These are phyloP conservation scores for Blepharisma stoltei DNA, from an alignment of 73 alveolate genomes.

Conservation along the genomic window DNA sequence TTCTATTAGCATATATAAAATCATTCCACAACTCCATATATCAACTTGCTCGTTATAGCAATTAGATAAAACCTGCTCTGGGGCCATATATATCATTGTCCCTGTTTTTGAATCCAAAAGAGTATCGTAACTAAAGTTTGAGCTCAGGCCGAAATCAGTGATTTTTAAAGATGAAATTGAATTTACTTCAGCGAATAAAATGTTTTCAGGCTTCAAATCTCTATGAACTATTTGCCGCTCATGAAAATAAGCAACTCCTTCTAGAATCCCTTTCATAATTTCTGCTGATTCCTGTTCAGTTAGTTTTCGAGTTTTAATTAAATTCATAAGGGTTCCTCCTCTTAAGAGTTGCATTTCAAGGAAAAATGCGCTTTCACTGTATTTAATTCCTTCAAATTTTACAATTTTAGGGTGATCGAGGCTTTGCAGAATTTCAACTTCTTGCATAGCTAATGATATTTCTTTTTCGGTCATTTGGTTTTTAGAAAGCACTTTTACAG, in stretches of 20 bases:
- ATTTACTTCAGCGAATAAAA: slow-evolving; percentile 39
- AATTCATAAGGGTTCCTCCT: slow-evolving; percentile 59
- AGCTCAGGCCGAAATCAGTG: slow-evolving; percentile 67
- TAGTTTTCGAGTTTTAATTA: slow-evolving; percentile 18
- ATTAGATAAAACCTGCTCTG: slow-evolving; percentile 58
- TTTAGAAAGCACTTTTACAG: slow-evolving; percentile 32
- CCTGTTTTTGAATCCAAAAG: slow-evolving; percentile 56
- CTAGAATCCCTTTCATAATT: slow-evolving; percentile 27
- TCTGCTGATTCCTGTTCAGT: slow-evolving; percentile 18
- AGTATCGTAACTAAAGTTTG: slow-evolving; percentile 38
- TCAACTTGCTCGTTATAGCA: slow-evolving; percentile 59
- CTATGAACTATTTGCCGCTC: slow-evolving; percentile 49
- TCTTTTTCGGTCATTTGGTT: slow-evolving; percentile 32
- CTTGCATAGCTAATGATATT: slow-evolving; percentile 27
- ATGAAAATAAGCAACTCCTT: slow-evolving; percentile 22
- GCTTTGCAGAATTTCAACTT: slow-evolving; percentile 35
- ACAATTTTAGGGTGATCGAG: slow-evolving; percentile 33
- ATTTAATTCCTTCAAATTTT: not conserved
- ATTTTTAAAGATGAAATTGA: slow-evolving; percentile 39
- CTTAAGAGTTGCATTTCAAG: slow-evolving; percentile 67
- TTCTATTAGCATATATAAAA: slow-evolving; percentile 50
- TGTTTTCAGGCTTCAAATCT: slow-evolving; percentile 64
- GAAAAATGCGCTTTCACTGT: slow-evolving; percentile 16
- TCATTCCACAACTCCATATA: slow-evolving; percentile 65
- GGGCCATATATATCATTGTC: slow-evolving; percentile 72